These are phyloP conservation scores for Pseudocercospora vitis DNA, from an alignment of 2,329 filamentous ascomycete species.

Conservation along the genomic window DNA sequence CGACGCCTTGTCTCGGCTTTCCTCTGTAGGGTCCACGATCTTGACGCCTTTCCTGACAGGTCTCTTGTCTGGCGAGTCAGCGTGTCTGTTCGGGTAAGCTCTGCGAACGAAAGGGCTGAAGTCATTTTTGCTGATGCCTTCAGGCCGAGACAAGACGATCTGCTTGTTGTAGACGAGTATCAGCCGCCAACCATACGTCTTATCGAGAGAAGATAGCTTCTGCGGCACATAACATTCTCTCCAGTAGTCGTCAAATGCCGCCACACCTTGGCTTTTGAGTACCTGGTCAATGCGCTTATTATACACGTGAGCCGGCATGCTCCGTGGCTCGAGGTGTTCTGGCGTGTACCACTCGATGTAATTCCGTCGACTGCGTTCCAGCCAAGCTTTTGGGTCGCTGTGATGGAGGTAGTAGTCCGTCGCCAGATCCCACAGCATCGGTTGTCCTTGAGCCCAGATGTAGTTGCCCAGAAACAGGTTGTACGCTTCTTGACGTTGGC, in stretches of 20 bases:
- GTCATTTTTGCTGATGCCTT: slow-evolving; percentile 71
- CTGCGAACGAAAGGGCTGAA: slow-evolving; percentile 85
- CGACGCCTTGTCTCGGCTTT: slow-evolving; percentile 14
- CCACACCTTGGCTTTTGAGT: slow-evolving; percentile 40
- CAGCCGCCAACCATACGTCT: slow-evolving; percentile 80
- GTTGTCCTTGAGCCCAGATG: slow-evolving; percentile 79
- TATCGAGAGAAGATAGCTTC: slow-evolving; percentile 82
- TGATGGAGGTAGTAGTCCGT: slow-evolving; percentile 98
- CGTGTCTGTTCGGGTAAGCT: slow-evolving; percentile 41
- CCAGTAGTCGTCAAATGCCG: slow-evolving; percentile 90
- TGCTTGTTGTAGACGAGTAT: slow-evolving; percentile 81
- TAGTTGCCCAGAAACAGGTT: slow-evolving; percentile 98
- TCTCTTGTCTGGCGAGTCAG: slow-evolving; percentile 62
- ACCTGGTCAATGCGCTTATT: slow-evolving; percentile 9
- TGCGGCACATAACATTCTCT: slow-evolving; percentile 91
- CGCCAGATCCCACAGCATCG: slow-evolving; percentile 93
- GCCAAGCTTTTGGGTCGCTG: slow-evolving; percentile 73
- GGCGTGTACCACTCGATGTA: slow-evolving; percentile 92
- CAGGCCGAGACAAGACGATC: slow-evolving; percentile 72
- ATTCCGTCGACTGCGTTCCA: slow-evolving; percentile 59
- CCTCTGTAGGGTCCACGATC: slow-evolving; percentile 60
- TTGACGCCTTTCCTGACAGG: slow-evolving; percentile 66
- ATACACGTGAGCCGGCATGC: slow-evolving; percentile 50
- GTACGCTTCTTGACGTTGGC: slow-evolving; percentile 96
- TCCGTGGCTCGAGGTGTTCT: slow-evolving; percentile 64